Conservation (phyloP, 2,329 filamentous ascomycete genomes). For the Aquanectria penicillioides region DNA sequence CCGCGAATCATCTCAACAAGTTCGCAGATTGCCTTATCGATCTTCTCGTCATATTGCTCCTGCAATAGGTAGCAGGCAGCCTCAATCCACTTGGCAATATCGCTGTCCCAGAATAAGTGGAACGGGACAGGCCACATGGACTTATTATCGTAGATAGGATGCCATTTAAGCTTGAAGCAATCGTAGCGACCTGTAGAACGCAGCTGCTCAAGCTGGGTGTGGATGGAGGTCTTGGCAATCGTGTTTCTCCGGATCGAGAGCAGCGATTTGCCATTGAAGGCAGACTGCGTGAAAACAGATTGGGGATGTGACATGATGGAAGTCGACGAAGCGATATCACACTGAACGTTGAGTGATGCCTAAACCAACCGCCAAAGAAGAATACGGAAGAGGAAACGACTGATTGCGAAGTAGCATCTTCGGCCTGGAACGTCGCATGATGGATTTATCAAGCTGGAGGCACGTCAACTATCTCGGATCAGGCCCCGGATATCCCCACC, state of each 20-base stretch:
- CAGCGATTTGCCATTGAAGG: constrained; percentile 49
- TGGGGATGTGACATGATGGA: constrained; percentile 51
- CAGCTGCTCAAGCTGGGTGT: constrained; percentile 62
- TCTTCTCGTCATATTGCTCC: constrained; percentile 14
- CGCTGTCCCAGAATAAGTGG: constrained; percentile 68
- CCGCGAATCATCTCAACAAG: constrained; percentile 66
- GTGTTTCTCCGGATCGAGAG: constrained; percentile 47
- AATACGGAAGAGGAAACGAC: too few species aligned
- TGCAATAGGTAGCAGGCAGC: constrained; percentile 36
- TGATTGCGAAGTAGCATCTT: too few species aligned
- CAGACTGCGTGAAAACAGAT: constrained; percentile 47
- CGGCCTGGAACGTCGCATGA: too few species aligned
- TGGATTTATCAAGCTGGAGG: too few species aligned
- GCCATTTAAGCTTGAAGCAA: constrained; percentile 67
- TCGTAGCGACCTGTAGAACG: constrained; percentile 65
- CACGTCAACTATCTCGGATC: too few species aligned
- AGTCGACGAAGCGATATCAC: too few species aligned
- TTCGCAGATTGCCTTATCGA: constrained; percentile 45
- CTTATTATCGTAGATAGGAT: constrained; percentile 61
- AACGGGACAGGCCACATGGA: constrained; percentile 65
- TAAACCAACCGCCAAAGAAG: too few species aligned
- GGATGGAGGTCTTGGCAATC: constrained; percentile 51
- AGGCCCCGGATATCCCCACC: too few species aligned
- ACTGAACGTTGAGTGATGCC: too few species aligned
- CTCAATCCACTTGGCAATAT: constrained; percentile 68